Evolutionary conservation across 805 yeast genomes (phyloP).

Genomic region (Kodamaea fukazawae): DNA sequence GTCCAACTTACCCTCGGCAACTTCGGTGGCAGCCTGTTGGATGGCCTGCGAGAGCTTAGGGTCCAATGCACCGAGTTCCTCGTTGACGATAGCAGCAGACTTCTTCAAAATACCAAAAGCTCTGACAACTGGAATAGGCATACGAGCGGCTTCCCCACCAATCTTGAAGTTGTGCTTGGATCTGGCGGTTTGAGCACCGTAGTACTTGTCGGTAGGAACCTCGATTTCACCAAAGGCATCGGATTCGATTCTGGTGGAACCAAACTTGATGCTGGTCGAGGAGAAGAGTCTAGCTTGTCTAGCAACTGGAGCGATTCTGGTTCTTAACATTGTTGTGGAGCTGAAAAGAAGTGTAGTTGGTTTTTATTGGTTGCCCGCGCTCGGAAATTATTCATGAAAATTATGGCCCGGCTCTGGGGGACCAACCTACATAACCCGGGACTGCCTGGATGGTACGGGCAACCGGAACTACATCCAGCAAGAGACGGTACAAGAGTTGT

Average conservation of each 20-base stretch:
- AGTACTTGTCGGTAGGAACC: constrained; percentile 81
- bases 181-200: constrained; percentile 99
- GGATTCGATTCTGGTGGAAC: constrained; percentile 65
- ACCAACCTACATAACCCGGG: too few species aligned
- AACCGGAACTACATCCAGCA: too few species aligned
- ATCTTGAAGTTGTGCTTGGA: constrained; percentile 92
- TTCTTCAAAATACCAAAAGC: constrained; percentile 94
- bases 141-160: constrained; percentile 85
- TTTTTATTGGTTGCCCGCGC: not conserved
- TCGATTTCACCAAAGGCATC: constrained; percentile 98
- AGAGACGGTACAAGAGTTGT: too few species aligned
- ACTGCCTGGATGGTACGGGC: too few species aligned
- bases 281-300: constrained; percentile 28
- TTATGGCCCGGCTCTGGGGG: not conserved
- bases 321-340: constrained; percentile 26
- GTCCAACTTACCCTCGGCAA: constrained; percentile 82
- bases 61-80: constrained; percentile 74
- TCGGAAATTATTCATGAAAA: not conserved
- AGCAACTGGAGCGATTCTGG: constrained; percentile 14
- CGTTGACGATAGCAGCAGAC: constrained; percentile 91
- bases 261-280: constrained; percentile 17
- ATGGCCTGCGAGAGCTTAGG: constrained; percentile 82
- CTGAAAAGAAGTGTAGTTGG: too few species aligned
- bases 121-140: constrained; percentile 86
- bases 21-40: constrained; percentile 93